Evolutionary conservation across 441 rosid species (phyloP), one percentile per base, ranked within the genome.

Genomic region (Arabidopsis hybrid): DNA sequence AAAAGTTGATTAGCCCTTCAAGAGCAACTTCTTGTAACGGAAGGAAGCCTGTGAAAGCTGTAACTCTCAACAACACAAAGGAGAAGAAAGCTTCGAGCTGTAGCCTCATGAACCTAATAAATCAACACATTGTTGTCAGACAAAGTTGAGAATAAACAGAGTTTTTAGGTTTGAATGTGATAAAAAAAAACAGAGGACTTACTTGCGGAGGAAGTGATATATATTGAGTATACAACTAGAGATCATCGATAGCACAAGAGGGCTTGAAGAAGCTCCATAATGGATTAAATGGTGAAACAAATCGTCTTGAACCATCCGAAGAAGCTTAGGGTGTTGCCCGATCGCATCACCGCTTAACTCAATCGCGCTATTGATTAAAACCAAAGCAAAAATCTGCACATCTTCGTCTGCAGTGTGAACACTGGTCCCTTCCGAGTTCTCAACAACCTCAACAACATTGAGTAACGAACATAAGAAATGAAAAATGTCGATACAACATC

Each of bases 81-180:
- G 82, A 77, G 71, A 95, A 92, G 82, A 95, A 92, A 8, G 97
- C 92, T 81, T 92, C 99, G 18, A 95, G 82, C 57, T 92, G 97
- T 69, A 95, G 83, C 39, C 96, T 92, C 80, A 86, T 73, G 75
- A 81, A 95, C 86, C 99, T 94, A 78, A 73, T 29, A 34, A 46
- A 65, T 4, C 14, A 53, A 65, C 4, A 49, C 11, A 46, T 69
- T 42, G 26, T 74, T 31, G 29, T 26, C 29, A 74, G 36, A 21
- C 1, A 17, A 34, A 18, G 47, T 35, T 18, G 7, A 50, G 16
- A 35, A 1, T 2, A 29, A 36, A 38, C 18, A 42, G 4, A 61
- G 29, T 26, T 26, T 1, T 21, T 45, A 59, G 5, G 32, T 45
- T 45, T 17, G 8, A 21, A 31, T 35, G 47, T 59, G 0, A 47